Base-by-base conservation (phyloP, 306 rosid species). In the Cucurbita pepo region DNA sequence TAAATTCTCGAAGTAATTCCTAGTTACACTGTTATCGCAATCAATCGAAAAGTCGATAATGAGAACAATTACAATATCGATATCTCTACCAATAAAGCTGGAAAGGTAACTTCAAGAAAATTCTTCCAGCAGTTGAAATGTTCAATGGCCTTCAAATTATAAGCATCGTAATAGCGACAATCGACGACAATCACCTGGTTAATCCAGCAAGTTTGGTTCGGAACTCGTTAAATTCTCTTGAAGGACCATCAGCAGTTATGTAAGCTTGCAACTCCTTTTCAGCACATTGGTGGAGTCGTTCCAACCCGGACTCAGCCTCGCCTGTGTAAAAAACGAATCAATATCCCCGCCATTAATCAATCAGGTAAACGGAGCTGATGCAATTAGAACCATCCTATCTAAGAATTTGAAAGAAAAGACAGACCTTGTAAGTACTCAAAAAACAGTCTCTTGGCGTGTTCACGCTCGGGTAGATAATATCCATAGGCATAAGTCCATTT, bases 401-500 rank as follows among this genome's bases (percentile, higher is more conserved):
- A 57, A 25, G 48, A 36, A 60, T 72, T 19, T 45, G 18, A 41
- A 69, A 60, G 60, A 73, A 73, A 74, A 19, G 13, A 59, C 77
- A 55, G 19, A 79, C 87, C 87, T 81, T 84, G 87, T 75, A 84
- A 74, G 77, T 84, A 84, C 54, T 84, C 87, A 71, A 84, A 84
- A 80, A 84, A 84, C 63, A 57, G 85, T 75, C 87, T 84, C 82
- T 84, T 84, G 54, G 81, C 85, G 56, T 81, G 83, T 79, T 84
- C 87, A 72, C 77, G 81, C 80, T 90, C 97, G 0, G 88, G 96
- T 80, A 92, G 81, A 82, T 90, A 92, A 83, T 77, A 92, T 38
- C 97, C 97, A 77, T 92, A 92, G 12, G 97, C 95, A 81, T 92
- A 92, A 1, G 97, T 92, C 97, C 97, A 92, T 75, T 92, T 92